Evolutionary conservation across 208 protist genomes (phyloP), one percentile per base, ranked within the genome.

Genomic region (Leishmania major): DNA sequence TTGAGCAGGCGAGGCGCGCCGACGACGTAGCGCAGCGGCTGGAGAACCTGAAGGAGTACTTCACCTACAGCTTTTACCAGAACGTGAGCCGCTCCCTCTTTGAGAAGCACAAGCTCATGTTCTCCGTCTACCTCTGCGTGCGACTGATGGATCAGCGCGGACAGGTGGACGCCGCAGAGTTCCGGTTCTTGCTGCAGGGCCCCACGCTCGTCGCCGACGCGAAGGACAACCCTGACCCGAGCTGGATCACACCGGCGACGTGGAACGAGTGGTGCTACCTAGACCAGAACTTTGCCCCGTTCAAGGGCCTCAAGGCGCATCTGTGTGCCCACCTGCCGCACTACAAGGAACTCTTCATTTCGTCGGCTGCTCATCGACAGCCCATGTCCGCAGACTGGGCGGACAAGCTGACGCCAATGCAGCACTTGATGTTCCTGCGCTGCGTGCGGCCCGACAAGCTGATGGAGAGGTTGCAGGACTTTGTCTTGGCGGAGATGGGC

Each of bases 371-470:
- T 3, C 96, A 99, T 82, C 80, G 88, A 11, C 86, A 96, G 79
- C 87, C 86, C 67, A 84, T 99, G 74, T 90, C 96, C 13, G 90
- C 84, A 0, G 84, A 88, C 35, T 99, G 95, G 90, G 83, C 64
- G 35, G 73, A 87, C 11, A 90, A 87, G 55, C 91, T 99, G 49
- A 98, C 90, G 22, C 72, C 86, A 7, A 98, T 99, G 90, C 97
- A 99, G 85, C 92, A 94, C 79, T 94, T 99, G 84, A 89, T 99
- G 82, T 94, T 99, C 53, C 84, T 99, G 11, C 95, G 97, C 71
- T 98, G 94, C 79, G 82, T 99, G 69, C 92, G 99, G n/a, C 97
- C 98, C 22, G 99, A 99, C 86, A 99, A 99, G 88, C 88, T 99
- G 37, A 97, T 98, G 78, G 96, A 97, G 80, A 97, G 96, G 35